Percentiles rank a stretch among this genome's conserved stretches.
Evolutionary conservation across 148 eudicot genomes (phyloP).

Genomic region (Vaccinium vitisidaea): DNA sequence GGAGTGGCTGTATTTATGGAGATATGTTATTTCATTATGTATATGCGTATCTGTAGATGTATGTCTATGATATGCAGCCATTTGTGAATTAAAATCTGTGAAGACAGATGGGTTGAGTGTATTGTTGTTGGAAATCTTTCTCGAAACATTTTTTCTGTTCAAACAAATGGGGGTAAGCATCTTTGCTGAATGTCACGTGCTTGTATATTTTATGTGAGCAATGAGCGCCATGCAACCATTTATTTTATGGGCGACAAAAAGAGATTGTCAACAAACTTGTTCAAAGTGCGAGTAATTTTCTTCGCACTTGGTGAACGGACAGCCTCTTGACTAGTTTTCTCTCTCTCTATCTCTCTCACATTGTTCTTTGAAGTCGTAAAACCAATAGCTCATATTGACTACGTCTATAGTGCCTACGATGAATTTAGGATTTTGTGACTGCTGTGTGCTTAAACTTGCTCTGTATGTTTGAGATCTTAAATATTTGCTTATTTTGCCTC

Average conservation of each 20-base stretch:
- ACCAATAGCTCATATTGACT: not conserved
- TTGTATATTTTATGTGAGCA: not conserved
- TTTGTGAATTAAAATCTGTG: not conserved
- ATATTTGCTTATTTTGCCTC: not conserved
- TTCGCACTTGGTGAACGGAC: not conserved
- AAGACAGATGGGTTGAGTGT: not conserved
- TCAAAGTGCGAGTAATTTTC: not conserved
- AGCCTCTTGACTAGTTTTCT: not conserved
- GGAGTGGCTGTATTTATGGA: not conserved
- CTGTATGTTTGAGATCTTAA: not conserved
- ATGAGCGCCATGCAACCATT: not conserved
- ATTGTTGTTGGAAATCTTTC: not conserved
- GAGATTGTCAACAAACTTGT: slow-evolving; percentile 5
- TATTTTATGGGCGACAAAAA: not conserved
- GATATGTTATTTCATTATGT: not conserved
- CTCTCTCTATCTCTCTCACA: not conserved
- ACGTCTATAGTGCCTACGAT: not conserved
- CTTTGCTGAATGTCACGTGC: not conserved
- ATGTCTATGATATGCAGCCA: not conserved
- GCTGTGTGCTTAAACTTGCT: not conserved
- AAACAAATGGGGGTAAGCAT: not conserved
- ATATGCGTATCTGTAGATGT: not conserved
- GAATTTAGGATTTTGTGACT: not conserved
- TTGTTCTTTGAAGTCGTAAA: slow-evolving; percentile 9
- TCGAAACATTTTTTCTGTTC: not conserved